These are phyloP conservation scores for Penicillium sp. DNA, from an alignment of 2,329 filamentous ascomycete species.

Conservation along the genomic window DNA sequence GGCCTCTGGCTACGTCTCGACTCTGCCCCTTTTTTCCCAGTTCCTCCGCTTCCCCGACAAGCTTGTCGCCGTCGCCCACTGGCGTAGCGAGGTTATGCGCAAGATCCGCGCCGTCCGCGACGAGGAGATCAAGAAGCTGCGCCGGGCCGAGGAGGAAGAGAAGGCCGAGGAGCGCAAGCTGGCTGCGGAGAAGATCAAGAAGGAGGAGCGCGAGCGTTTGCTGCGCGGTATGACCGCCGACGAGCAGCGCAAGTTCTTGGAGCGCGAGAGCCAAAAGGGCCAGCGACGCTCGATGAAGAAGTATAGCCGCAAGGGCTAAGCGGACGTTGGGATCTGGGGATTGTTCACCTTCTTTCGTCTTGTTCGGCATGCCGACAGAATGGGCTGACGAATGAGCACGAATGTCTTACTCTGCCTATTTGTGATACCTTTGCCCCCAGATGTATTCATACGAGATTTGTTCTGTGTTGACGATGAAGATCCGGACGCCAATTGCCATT, in stretches of 20 bases:
- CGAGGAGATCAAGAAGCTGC: conserved; percentile 72
- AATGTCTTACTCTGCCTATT: conserved; percentile 22
- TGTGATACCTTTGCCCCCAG: conserved; percentile 23
- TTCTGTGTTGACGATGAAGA: not conserved
- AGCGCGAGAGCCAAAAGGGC: conserved; percentile 76
- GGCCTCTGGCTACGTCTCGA: conserved; percentile 58
- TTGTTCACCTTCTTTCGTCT: conserved; percentile 19
- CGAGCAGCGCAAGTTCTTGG: conserved; percentile 80
- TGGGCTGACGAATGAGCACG: conserved; percentile 2
- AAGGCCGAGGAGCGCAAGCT: conserved; percentile 60
- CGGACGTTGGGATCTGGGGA: conserved; percentile 6
- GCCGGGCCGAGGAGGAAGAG: conserved; percentile 71
- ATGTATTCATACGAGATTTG: conserved; percentile 23
- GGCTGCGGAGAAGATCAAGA: conserved; percentile 63
- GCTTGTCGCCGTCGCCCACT: conserved; percentile 73
- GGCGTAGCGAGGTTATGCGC: conserved; percentile 84
- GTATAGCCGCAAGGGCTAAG: conserved; percentile 53
- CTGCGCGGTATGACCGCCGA: conserved; percentile 74
- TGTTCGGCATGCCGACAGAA: conserved; percentile 5
- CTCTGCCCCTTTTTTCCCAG: conserved; percentile 73
- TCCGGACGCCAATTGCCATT: conserved; percentile 5
- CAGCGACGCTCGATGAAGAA: conserved; percentile 62
- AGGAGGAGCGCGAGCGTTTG: conserved; percentile 84
- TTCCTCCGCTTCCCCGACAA: conserved; percentile 83
- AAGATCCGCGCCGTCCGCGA: conserved; percentile 81